Evolutionary conservation across 768 basidiomycete species (phyloP), one percentile per base, ranked within the genome.

Genomic region (Boletus patriciae): DNA sequence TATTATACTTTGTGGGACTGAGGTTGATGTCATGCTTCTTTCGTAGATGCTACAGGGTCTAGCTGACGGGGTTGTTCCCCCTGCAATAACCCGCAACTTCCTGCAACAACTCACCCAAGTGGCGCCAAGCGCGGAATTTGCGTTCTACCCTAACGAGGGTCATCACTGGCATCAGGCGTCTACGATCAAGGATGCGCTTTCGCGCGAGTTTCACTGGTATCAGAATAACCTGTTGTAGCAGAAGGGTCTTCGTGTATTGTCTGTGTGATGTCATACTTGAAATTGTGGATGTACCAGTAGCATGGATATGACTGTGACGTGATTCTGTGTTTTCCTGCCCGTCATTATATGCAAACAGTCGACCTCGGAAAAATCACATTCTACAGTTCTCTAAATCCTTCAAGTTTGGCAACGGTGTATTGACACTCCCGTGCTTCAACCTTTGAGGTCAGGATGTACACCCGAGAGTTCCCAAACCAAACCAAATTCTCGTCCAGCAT

Each of bases 11-110:
- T 7, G 36, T 16, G 15, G 25, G 43, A 13, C 43, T 44, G 25
- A 19, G 13, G 2, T 18, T 9, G 15, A 21, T 25, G 21, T 10
- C 19, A 3, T 31, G 10, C 31, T 31, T 31, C 31, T 11, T 31
- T 31, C 51, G 50, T 51, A 87, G 85, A 78, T 87, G 19, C 68
- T 88, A 15, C 86, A 89, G 69, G 87, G 87, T 13, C 75, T 79
- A 1, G 31, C 74, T 2, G 86, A 88, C 64, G 70, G 68, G 49
- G 83, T 88, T 36, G 89, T 91, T 0, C 87, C 87, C 31, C 31
- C 31, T 31, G 7, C 11, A 2, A 31, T 11, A 11, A 10, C 11
- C 31, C 31, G 31, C 3, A 10, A 31, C 31, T 31, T 31, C 31
- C 11, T 31, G 31, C 31, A 31, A 31, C 31, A 31, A 31, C 31